phyloP scores from a whole-genome alignment of 1,284 basidiomycete species.

The Termitomyces sp. region DNA sequence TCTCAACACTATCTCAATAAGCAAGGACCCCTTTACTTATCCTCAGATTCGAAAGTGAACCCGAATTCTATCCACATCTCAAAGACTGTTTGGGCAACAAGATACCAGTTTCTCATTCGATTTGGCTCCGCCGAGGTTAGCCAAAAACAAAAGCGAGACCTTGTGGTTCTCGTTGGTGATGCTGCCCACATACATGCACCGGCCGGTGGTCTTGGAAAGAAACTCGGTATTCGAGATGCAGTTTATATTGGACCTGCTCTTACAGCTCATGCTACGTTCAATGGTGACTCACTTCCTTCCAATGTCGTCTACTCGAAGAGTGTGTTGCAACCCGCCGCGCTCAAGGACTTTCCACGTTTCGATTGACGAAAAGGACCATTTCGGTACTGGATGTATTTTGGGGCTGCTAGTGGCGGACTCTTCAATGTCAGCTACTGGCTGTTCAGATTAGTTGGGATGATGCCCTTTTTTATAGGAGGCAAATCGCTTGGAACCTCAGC shows the following conservation, averaged over 20 bases:
- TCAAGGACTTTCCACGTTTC: constrained; percentile 19
- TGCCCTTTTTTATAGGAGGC: constrained; percentile 14
- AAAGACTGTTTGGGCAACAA: constrained; percentile 30
- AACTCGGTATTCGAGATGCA: constrained; percentile 39
- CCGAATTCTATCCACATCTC: constrained; percentile 24
- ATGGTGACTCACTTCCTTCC: constrained; percentile 4
- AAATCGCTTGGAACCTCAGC: constrained; percentile 19
- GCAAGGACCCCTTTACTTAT: constrained; percentile 23
- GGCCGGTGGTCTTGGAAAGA: constrained; percentile 41
- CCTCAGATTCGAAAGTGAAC: constrained; percentile 27
- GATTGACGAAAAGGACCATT: constrained; percentile 21
- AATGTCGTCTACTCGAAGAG: constrained; percentile 15
- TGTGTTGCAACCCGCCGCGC: constrained; percentile 16
- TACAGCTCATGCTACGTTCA: constrained; percentile 14
- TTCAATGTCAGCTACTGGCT: constrained; percentile 16
- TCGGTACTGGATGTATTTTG: constrained; percentile 9
- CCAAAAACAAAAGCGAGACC: constrained; percentile 16
- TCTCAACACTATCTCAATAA: constrained; percentile 28
- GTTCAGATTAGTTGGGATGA: constrained; percentile 13
- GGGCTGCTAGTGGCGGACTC: constrained; percentile 2
- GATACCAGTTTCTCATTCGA: constrained; percentile 29
- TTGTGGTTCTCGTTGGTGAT: constrained; percentile 36
- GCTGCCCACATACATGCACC: constrained; percentile 42
- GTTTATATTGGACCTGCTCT: constrained; percentile 26
- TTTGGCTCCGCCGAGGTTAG: constrained; percentile 11